Base-by-base conservation (phyloP, 2,329 filamentous ascomycete genomes). In the Uncinocarpus reesii region DNA sequence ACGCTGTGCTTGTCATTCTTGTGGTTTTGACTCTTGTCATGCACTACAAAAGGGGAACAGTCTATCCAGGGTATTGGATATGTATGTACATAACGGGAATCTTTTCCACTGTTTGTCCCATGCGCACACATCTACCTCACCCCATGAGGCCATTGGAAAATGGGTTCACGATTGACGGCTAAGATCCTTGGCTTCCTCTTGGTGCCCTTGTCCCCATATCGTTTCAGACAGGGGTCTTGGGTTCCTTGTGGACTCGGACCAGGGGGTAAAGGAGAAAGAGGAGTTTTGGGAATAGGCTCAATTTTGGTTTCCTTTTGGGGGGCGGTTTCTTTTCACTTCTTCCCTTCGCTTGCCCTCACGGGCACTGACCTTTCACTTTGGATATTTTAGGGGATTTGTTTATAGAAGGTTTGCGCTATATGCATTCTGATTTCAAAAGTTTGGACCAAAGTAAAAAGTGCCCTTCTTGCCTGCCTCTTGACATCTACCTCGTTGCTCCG, bases 141-240 rank as follows among this genome's bases (percentile, higher is more conserved):
- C 42, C 45, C 21, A 21, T 24, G 23, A 15, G 23, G 26, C 35
- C 24, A 26, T 35, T 47, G 45, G 45, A 32, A n/a, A 37, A 41
- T 41, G 45, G 41, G 26, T 23, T 47, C 34, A 47, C 24, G 45
- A 47, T 47, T 47, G 28, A 41, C 24, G 45, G 28, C 29, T 13
- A 36, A 38, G 20, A 26, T 35, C 16, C 26, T 47, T 40, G 11
- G 13, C 15, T 47, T 26, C 37, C 18, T 40, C 16, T 47, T 47
- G 36, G 34, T 40, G 34, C 36, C 16, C 26, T 29, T 20, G 8
- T 41, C 32, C n/a, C 32, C 20, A 31, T 32, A n/a, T 16, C 18
- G 18, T 41, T 41, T 36, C 10, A 15, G 21, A 21, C 37, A 24
- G 45, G 36, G 36, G 24, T 16, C 38, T 37, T 38, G 21, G 11